Evolutionary conservation across 176 grass and related monocot genomes (phyloP).

Genomic region (Microstegium vimineum): DNA sequence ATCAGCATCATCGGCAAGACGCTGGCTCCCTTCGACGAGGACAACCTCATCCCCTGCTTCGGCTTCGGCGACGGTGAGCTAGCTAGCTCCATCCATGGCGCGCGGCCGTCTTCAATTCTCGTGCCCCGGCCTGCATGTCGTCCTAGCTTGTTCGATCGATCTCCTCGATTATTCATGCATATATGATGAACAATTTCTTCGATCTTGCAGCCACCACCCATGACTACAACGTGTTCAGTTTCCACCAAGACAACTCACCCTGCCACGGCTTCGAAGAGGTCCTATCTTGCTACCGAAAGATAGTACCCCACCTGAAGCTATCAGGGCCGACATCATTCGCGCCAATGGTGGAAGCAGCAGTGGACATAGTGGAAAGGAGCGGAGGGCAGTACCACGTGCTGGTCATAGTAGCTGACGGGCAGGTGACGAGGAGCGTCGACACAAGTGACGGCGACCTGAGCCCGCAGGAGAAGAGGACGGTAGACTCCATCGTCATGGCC

Average conservation of each 20-base stretch:
- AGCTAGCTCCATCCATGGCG: no score
- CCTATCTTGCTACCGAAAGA: constrained; percentile 64
- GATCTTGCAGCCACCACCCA: constrained; percentile 77
- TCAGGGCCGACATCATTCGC: constrained; percentile 87
- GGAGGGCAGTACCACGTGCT: constrained; percentile 89
- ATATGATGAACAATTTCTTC: no score
- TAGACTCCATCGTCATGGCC: constrained; percentile 91
- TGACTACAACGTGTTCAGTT: constrained; percentile 78
- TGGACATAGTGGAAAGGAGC: constrained; percentile 79
- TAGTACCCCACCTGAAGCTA: constrained; percentile 69
- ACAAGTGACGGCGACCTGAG: constrained; percentile 58
- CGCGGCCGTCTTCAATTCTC: no score
- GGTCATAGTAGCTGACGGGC: constrained; percentile 86
- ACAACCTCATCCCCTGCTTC: constrained; percentile 91
- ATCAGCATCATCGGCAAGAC: constrained; percentile 88
- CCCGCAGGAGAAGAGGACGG: constrained; percentile 74
- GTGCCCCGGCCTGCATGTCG: no score
- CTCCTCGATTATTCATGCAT: no score
- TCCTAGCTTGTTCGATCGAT: no score
- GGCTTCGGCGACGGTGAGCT: constrained; percentile 95
- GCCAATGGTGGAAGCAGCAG: constrained; percentile 74
- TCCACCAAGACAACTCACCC: constrained; percentile 64
- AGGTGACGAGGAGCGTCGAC: constrained; percentile 85
- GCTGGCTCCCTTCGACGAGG: no score
- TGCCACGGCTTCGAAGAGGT: constrained; percentile 97